phyloP scores from a whole-genome alignment of 2,329 filamentous ascomycete species.

The Aotearoamyces nothofagi region DNA sequence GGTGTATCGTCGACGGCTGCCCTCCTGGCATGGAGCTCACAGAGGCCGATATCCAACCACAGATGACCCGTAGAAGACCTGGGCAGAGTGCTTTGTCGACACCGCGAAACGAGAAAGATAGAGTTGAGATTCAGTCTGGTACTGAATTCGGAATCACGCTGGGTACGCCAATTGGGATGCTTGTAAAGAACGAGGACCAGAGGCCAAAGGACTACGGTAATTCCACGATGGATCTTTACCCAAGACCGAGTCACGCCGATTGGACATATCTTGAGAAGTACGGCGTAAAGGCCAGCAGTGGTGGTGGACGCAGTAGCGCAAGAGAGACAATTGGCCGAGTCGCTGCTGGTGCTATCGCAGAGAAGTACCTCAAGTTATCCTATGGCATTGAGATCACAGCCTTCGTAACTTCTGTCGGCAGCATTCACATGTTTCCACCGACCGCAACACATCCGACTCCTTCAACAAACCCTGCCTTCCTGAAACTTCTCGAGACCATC shows the following conservation, averaged over 20 bases:
- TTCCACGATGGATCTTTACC: constrained; percentile 82
- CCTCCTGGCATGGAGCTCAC: constrained; percentile 77
- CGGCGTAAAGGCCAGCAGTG: constrained; percentile 79
- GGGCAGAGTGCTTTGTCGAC: constrained; percentile 86
- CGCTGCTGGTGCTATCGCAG: constrained; percentile 79
- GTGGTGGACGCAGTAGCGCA: constrained; percentile 82
- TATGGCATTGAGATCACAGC: constrained; percentile 85
- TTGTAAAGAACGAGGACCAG: constrained; percentile 86
- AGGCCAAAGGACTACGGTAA: constrained; percentile 82
- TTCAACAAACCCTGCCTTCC: constrained; percentile 65
- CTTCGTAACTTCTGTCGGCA: constrained; percentile 76
- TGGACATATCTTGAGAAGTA: constrained; percentile 98
- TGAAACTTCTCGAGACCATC: constrained; percentile 56
- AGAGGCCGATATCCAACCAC: constrained; percentile 81
- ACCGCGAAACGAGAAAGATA: constrained; percentile 83
- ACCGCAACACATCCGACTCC: constrained; percentile 51
- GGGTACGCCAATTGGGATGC: constrained; percentile 78
- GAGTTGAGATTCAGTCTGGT: constrained; percentile 82
- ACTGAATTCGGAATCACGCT: constrained; percentile 82
- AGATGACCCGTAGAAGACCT: constrained; percentile 80
- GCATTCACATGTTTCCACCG: constrained; percentile 61
- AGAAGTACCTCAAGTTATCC: constrained; percentile 73
- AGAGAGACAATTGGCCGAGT: constrained; percentile 90
- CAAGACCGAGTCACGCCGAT: constrained; percentile 84
- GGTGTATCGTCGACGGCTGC: constrained; percentile 86